A percentile compares a stretch with the other conserved stretches of the same genome.
These are phyloP conservation scores for Phaffia rhodozyma DNA, from an alignment of 1,284 basidiomycete genomes.

Conservation along the genomic window DNA sequence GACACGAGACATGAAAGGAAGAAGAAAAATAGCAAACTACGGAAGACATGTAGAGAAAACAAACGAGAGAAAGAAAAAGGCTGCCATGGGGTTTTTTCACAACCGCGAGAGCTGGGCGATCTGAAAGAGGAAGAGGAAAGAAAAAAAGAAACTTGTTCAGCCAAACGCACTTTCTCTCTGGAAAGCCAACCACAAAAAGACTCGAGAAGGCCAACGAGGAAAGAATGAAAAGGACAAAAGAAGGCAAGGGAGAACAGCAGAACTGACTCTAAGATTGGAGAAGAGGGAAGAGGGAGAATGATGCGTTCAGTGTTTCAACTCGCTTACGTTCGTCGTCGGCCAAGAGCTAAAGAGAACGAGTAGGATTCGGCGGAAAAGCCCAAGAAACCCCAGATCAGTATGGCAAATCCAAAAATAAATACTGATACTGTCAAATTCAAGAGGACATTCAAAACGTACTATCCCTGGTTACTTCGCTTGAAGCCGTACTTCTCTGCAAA, in stretches of 20 bases:
- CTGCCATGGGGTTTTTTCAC: neutral
- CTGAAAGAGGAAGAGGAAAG: neutral
- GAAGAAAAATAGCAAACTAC: neutral
- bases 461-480: conserved; percentile 51
- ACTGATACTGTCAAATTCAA: no score
- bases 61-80: neutral
- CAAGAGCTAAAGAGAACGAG: conserved; percentile 26
- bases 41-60: neutral
- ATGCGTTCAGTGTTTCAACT: no score
- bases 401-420: neutral
- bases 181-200: no score
- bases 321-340: conserved; percentile 31
- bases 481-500: conserved; percentile 11
- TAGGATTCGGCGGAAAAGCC: neutral
- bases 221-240: neutral
- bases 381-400: conserved; percentile 1
- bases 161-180: no score
- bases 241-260: neutral
- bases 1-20: no score
- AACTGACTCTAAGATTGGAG: neutral
- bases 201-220: neutral
- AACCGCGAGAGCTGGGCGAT: neutral
- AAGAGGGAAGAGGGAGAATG: no score
- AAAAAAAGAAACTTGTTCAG: neutral
- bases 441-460: conserved; percentile 47